These are phyloP conservation scores for Septoria petroselini DNA, from an alignment of 2,329 filamentous ascomycete genomes.

Conservation along the genomic window DNA sequence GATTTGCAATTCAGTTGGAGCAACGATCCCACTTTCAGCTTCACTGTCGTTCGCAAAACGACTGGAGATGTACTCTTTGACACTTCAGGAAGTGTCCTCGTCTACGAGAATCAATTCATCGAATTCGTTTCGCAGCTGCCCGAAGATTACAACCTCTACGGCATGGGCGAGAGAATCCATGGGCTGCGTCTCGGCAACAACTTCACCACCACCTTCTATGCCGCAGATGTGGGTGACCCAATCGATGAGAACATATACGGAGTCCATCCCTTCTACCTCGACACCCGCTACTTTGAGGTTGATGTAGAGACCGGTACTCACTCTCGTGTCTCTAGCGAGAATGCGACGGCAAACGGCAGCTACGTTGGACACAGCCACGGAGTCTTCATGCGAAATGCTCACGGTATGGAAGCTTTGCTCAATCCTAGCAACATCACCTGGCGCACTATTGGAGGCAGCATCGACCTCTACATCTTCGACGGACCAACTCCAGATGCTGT, in stretches of 20 bases:
- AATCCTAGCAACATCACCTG: constrained; percentile 64
- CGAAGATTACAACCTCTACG: constrained; percentile 68
- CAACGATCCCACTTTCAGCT: constrained; percentile 58
- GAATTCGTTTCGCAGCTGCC: constrained; percentile 67
- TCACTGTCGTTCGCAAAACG: constrained; percentile 55
- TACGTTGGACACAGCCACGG: constrained; percentile 71
- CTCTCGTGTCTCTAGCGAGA: constrained; percentile 53
- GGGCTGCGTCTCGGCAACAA: constrained; percentile 70
- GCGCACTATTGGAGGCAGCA: constrained; percentile 69
- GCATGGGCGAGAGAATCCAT: constrained; percentile 70
- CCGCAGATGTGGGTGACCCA: constrained; percentile 65
- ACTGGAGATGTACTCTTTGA: constrained; percentile 66
- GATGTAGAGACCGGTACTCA: constrained; percentile 45
- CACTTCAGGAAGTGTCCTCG: constrained; percentile 60
- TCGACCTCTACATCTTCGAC: constrained; percentile 77
- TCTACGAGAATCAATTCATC: constrained; percentile 76
- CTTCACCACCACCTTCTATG: constrained; percentile 65
- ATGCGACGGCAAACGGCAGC: constrained; percentile 51
- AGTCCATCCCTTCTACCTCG: constrained; percentile 73
- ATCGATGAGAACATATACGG: constrained; percentile 70
- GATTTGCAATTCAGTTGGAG: constrained; percentile 55
- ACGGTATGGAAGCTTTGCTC: constrained; percentile 70
- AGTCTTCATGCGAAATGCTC: constrained; percentile 72
- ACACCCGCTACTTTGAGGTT: constrained; percentile 69
- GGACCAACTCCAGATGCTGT: constrained; percentile 68